Base-by-base conservation (phyloP, 225 moss, liverwort and hornwort genomes). In the Rhytidiadelphus loreus region DNA sequence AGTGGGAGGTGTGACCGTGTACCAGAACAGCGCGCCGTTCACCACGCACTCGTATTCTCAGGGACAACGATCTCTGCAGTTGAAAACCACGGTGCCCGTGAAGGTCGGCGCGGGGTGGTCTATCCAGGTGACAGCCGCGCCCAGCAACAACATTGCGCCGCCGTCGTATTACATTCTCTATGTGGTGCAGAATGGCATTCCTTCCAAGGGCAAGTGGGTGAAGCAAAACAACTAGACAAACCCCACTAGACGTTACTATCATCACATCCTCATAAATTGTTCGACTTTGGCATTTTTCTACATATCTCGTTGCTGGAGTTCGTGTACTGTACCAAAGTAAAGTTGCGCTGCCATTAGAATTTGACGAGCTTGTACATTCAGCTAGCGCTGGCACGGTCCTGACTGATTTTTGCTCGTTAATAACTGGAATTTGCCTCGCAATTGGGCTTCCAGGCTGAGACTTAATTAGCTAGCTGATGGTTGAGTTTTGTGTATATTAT, bases 11-110 rank as follows among this genome's bases (percentile, higher is more conserved):
- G 87, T 89, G 88, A 77, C 81, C 12, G 65, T 89, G 48, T 85
- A 44, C 77, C 80, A 90, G 50, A 86, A 87, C 80, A 90, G 85
- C 9, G 92, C 89, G 59, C 92, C 92, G 7, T 92, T 89, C 83
- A 80, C 81, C 26, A 93, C 92, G 41, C 92, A 93, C 78, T 83
- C 93, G 8, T 93, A 32, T 55, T 8, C 92, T 37, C 90, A 90
- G 83, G 90, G 92, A 5, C 92, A 93, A 74, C 72, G 92, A 39
- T 85, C 84, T 11, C 44, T 93, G 62, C 75, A 84, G 30, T 57
- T 92, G 29, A 73, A 77, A 53, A 90, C 86, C 65, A 68, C 88
- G 32, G 63, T 3, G 46, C 90, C 88, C 10, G 81, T 81, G 55
- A 87, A 46, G 57, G 87, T 72, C 4, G 87, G 84, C 46, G 43